A percentile compares a stretch with the other conserved stretches of the same genome.
Conservation (phyloP, 148 eudicot genomes). For the Bassia scoparia region DNA sequence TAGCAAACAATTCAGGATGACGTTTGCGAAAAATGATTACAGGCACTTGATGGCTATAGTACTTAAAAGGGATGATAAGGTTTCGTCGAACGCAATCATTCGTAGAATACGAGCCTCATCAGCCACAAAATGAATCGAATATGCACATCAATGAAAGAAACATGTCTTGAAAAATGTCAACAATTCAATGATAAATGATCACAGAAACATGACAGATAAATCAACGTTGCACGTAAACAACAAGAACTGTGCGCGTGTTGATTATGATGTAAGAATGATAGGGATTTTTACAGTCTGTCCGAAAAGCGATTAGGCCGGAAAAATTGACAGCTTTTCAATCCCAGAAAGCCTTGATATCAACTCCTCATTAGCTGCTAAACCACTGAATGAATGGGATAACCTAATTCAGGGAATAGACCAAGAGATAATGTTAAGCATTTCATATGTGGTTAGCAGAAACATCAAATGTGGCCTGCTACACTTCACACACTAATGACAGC, state of each 20-base stretch:
- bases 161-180: not conserved
- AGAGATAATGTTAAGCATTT: not conserved
- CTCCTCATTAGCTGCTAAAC: not conserved
- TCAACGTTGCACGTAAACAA: not conserved
- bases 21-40: not conserved
- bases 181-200: slow-evolving; percentile 10
- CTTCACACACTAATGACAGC: not conserved
- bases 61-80: slow-evolving; percentile 1
- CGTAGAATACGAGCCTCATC: not conserved
- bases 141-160: slow-evolving; percentile 17
- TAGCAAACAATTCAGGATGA: not conserved
- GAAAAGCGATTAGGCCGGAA: not conserved
- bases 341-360: not conserved
- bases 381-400: not conserved
- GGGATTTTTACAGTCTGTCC: not conserved
- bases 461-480: not conserved
- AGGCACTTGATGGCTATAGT: not conserved
- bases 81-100: not conserved
- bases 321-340: not conserved
- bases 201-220: not conserved
- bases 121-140: slow-evolving; percentile 7
- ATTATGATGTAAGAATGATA: slow-evolving; percentile 1
- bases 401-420: not conserved
- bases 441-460: not conserved
- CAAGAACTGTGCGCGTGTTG: slow-evolving; percentile 15